Percentiles rank a stretch among this genome's conserved stretches.
Conservation (phyloP, 192 early-diverging fungal species). For the Chytriomyces hyalinus region DNA sequence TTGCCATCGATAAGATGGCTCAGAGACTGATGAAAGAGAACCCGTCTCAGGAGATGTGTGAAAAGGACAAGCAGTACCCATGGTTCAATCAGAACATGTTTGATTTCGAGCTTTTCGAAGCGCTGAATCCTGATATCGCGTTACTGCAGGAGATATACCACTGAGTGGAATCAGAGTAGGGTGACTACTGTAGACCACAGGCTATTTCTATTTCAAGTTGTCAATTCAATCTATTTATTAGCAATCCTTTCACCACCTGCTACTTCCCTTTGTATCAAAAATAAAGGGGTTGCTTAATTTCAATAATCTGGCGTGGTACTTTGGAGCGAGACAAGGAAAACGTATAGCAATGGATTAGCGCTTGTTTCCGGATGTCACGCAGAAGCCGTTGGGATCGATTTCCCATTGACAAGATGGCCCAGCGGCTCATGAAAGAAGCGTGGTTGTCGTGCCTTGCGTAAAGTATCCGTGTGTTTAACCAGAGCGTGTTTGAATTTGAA, state of each 20-base stretch:
- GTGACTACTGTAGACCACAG: too few relatives aligned
- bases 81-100: conserved; percentile 48
- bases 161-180: not conserved
- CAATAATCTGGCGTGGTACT: not conserved
- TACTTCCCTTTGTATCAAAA: not conserved
- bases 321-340: too few relatives aligned
- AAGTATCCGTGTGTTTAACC: conserved; percentile 29
- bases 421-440: conserved; percentile 42
- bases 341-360: conserved; percentile 71
- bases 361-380: conserved; percentile 88
- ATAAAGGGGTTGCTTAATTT: conserved; percentile 64
- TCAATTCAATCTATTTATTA: too few relatives aligned
- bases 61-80: conserved; percentile 35
- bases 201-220: too few relatives aligned
- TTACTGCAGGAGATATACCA: conserved; percentile 51
- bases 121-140: conserved; percentile 55
- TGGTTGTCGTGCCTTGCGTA: too few relatives aligned
- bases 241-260: too few relatives aligned
- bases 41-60: conserved; percentile 2
- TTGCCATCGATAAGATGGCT: conserved; percentile 75
- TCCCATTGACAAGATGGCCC: conserved; percentile 67
- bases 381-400: conserved; percentile 90
- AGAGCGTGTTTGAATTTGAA: conserved; percentile 49
- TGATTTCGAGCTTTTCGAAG: conserved; percentile 54
- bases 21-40: conserved; percentile 43